Evolutionary conservation across 345 rosid genomes (phyloP).

Genomic region (Eutrema yunnanense): DNA sequence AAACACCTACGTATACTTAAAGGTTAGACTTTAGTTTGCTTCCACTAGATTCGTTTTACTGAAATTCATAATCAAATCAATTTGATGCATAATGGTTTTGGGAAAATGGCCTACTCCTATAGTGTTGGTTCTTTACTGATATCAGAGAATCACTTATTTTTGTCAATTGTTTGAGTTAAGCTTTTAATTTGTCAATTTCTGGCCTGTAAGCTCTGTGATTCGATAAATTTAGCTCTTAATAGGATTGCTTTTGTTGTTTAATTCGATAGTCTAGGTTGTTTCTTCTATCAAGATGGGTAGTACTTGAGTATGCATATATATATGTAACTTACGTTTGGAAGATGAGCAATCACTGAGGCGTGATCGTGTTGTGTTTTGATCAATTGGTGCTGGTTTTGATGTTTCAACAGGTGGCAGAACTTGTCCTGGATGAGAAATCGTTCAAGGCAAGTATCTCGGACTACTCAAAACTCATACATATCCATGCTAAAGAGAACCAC

Average conservation of each 20-base stretch:
- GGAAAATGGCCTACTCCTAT: background rate
- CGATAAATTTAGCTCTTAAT: background rate
- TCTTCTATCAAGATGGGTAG: background rate
- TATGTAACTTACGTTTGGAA: background rate
- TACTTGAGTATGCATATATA: slow-evolving; percentile 9
- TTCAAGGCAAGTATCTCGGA: slow-evolving; percentile 55
- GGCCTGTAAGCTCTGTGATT: background rate
- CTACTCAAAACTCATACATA: slow-evolving; percentile 65
- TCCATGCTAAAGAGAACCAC: slow-evolving; percentile 49
- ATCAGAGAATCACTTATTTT: background rate
- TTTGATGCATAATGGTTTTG: background rate
- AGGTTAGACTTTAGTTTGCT: slow-evolving; percentile 41
- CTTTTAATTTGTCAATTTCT: background rate
- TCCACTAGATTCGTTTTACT: background rate
- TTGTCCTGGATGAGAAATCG: slow-evolving; percentile 53
- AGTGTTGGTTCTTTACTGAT: slow-evolving; percentile 2
- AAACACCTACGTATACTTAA: slow-evolving; percentile 39
- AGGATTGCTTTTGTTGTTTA: background rate
- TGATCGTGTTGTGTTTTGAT: background rate
- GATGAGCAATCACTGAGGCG: background rate
- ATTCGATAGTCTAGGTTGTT: background rate
- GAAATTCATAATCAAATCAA: background rate
- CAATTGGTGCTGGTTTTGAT: slow-evolving; percentile 14
- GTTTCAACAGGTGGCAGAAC: slow-evolving; percentile 62
- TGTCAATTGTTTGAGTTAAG: background rate